Evolutionary conservation across 345 rosid species (phyloP), one percentile per base, ranked within the genome.

Genomic region (Sisymbrium irio): DNA sequence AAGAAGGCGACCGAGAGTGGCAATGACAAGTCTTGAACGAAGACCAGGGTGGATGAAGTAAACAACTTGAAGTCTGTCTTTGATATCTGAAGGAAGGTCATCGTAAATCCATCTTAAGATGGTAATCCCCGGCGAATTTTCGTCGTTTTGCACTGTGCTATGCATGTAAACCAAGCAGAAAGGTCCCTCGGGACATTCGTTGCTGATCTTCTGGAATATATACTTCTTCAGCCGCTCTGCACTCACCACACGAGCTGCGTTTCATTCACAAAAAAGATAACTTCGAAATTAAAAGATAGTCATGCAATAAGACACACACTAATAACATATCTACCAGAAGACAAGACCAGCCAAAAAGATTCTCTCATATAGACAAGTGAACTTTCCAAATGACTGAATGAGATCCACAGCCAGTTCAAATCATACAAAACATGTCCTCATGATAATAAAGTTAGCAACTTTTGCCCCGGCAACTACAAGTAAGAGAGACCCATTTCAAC

Each of bases 41-140:
- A 95, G 82, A 71, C 97, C 97, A 30, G 97, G 97, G 76, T 91
- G 97, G 59, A 95, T 49, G 36, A 94, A 94, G 78, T 94, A 91
- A 44, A 91, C 77, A 57, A 82, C 66, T 74, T 84, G 96, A 73
- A 94, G 92, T 77, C 97, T 89, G 33, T 87, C 87, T 84, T 94
- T 94, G 77, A 76, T 65, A n/a, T 70, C 83, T 0, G 82, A 59
- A 19, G 97, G 90, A 76, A 91, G 92, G 37, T 89, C 95, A 82
- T 91, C 97, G 45, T 94, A 94, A 62, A 94, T 94, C 96, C 95
- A 91, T 82, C 98, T 86, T 83, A 94, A 80, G 70, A 91, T 87
- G 42, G 90, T 87, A 11, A 89, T 27, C 10, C 97, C 98, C 1
- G 96, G 98, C 9, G 82, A 88, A 60, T 91, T 94, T 0, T 94